These are phyloP conservation scores for Xerocomus cyaneibrunnescens DNA, from an alignment of 1,284 basidiomycete species.

Conservation along the genomic window DNA sequence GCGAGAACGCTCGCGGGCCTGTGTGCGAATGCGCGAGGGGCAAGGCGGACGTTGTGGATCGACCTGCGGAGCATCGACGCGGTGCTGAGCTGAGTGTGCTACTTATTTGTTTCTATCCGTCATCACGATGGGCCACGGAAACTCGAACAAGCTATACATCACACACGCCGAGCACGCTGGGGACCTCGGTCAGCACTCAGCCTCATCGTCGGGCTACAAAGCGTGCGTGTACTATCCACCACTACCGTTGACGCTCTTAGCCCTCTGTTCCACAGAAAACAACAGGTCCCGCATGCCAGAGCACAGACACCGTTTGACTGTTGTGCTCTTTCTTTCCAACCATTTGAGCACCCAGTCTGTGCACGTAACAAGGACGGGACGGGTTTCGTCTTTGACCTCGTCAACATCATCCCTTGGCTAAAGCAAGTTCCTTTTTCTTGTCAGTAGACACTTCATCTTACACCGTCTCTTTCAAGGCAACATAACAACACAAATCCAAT, in stretches of 20 bases:
- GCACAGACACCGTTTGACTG: slow-evolving; percentile 83
- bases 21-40: slow-evolving; percentile 18
- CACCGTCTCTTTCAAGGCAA: slow-evolving; percentile 45
- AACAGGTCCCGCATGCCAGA: slow-evolving; percentile 59
- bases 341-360: slow-evolving; percentile 88
- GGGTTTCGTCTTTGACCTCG: slow-evolving; percentile 80
- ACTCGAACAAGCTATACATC: slow-evolving; percentile 82
- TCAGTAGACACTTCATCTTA: slow-evolving; percentile 20
- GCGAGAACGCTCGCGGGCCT: slow-evolving; percentile 18
- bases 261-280: slow-evolving; percentile 49
- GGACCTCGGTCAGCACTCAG: slow-evolving; percentile 72
- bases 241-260: not conserved
- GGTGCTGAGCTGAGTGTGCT: not conserved
- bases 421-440: slow-evolving; percentile 57
- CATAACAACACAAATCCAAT: slow-evolving; percentile 83
- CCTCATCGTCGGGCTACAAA: slow-evolving; percentile 69
- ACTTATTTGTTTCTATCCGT: not conserved
- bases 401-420: slow-evolving; percentile 91
- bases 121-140: slow-evolving; percentile 73
- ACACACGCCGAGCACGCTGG: slow-evolving; percentile 84
- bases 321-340: slow-evolving; percentile 90
- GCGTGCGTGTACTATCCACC: slow-evolving; percentile 45
- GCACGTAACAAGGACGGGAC: slow-evolving; percentile 78
- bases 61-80: slow-evolving; percentile 39
- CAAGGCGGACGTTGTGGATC: slow-evolving; percentile 28